Conservation (phyloP, 2,329 filamentous ascomycete genomes). For the Aspergillus tamarii region DNA sequence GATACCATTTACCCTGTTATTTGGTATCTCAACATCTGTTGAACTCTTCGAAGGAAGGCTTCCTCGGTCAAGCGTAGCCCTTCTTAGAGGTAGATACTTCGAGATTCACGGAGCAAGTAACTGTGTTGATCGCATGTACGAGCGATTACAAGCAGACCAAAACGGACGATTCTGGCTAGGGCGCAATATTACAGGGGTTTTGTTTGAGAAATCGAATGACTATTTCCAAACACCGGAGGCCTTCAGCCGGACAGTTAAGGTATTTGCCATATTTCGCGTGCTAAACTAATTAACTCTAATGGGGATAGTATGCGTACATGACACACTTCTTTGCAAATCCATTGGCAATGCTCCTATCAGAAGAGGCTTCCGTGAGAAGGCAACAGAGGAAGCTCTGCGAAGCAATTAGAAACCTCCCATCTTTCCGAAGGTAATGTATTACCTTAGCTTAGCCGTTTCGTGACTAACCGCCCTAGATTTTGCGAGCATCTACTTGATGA, state of each 20-base stretch:
- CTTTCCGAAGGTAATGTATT: constrained; percentile 52
- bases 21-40: constrained; percentile 65
- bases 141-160: constrained; percentile 38
- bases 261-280: constrained; percentile 23
- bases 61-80: constrained; percentile 55
- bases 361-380: constrained; percentile 24
- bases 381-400: constrained; percentile 52
- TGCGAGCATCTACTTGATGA: constrained; percentile 48
- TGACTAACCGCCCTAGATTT: constrained; percentile 34
- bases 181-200: constrained; percentile 52
- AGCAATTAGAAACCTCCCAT: constrained; percentile 59
- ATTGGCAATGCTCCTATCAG: constrained; percentile 54
- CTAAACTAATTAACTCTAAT: constrained; percentile 22
- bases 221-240: constrained; percentile 62
- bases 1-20: constrained; percentile 62
- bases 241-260: constrained; percentile 57
- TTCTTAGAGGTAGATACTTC: constrained; percentile 59
- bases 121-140: constrained; percentile 47
- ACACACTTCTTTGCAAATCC: constrained; percentile 66
- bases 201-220: constrained; percentile 61
- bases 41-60: constrained; percentile 64
- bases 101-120: constrained; percentile 55
- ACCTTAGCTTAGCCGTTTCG: not conserved
- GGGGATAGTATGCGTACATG: constrained; percentile 62
- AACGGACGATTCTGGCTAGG: constrained; percentile 55